These are phyloP conservation scores for Thoreauomyces humboldtii DNA, from an alignment of 192 early-diverging fungal genomes.

Conservation along the genomic window DNA sequence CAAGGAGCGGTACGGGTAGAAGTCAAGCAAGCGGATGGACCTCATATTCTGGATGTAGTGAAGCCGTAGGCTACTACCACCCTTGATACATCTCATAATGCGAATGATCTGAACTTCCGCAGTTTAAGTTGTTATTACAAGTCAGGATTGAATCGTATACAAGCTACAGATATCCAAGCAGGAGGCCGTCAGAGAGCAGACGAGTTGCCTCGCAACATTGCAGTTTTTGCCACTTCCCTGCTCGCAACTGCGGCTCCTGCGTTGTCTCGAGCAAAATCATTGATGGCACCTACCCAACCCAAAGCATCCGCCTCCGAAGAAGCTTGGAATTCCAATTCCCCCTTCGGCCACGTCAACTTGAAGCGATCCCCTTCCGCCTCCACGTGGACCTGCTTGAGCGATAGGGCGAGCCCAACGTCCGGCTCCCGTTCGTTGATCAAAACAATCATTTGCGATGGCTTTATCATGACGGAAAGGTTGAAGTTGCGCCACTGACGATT, in stretches of 20 bases:
- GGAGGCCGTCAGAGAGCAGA: too few relatives aligned
- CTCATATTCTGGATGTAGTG: neutral
- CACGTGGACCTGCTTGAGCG: neutral
- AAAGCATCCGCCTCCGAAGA: too few relatives aligned
- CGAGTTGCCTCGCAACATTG: too few relatives aligned
- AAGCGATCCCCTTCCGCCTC: neutral
- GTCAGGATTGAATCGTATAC: too few relatives aligned
- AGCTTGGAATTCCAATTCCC: neutral
- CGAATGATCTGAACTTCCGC: too few relatives aligned
- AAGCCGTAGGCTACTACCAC: neutral
- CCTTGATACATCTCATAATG: neutral
- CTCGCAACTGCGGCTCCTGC: too few relatives aligned
- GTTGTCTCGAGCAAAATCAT: too few relatives aligned
- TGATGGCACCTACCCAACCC: too few relatives aligned
- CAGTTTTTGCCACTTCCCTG: too few relatives aligned
- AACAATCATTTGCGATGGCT: neutral
- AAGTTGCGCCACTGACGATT: slow-evolving; percentile 13
- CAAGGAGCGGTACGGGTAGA: neutral
- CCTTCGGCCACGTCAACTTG: slow-evolving; percentile 9
- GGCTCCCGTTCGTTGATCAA: slow-evolving; percentile 2
- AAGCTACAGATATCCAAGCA: too few relatives aligned
- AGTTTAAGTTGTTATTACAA: too few relatives aligned
- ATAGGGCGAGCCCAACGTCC: slow-evolving; percentile 1
- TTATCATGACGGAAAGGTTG: neutral
- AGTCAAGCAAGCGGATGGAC: slow-evolving; percentile 2